Evolutionary conservation across 495 filamentous ascomycete species (phyloP), one percentile per base, ranked within the genome.

Genomic region (Pyrenula aspistea): DNA sequence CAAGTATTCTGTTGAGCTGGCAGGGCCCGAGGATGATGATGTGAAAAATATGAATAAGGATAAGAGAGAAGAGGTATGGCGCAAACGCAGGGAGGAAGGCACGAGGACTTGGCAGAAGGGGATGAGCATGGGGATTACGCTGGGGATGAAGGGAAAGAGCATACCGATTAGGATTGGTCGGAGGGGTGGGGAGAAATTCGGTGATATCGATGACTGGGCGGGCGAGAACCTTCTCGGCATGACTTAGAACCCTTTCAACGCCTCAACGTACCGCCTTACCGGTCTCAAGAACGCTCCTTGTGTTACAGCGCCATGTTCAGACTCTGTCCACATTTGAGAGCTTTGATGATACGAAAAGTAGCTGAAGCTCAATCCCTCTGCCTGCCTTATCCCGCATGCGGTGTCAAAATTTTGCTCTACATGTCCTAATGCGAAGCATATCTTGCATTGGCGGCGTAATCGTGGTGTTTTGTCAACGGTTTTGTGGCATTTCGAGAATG

Each of bases 1-100:
- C 53, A 67, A 75, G 36, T 85, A 83, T 65, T 82, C 76, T 57
- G 71, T 89, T 11, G 83, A 87, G 69, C 73, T 91, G 53, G 83
- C 76, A 0, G 78, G 87, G 12, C 73, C 79, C 36, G 73, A 78
- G 55, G 82, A 87, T 56, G 79, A 78, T 15, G 77, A 84, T 65
- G 69, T 88, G 4, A 73, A 66, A 19, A 59, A 50, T 51, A 84
- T 85, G 82, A 64, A 63, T 11, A 53, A 59, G 10, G 69, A 68
- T 55, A 66, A 80, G 62, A 76, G 72, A 68, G 67, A 71, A 50
- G 60, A 61, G 53, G 51, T 81, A 49, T 86, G 85, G 68, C 8
- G 57, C 59, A 49, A 75, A 73, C 70, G 79, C 83, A 36, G 72
- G 76, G 57, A 59, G 73, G 54, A 71, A 74, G 56, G 76, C 73